A percentile compares a stretch with the other conserved stretches of the same genome.
Evolutionary conservation across 352 stramenopile species (phyloP).

Genomic region (Pilasporangium apinafurcum): DNA sequence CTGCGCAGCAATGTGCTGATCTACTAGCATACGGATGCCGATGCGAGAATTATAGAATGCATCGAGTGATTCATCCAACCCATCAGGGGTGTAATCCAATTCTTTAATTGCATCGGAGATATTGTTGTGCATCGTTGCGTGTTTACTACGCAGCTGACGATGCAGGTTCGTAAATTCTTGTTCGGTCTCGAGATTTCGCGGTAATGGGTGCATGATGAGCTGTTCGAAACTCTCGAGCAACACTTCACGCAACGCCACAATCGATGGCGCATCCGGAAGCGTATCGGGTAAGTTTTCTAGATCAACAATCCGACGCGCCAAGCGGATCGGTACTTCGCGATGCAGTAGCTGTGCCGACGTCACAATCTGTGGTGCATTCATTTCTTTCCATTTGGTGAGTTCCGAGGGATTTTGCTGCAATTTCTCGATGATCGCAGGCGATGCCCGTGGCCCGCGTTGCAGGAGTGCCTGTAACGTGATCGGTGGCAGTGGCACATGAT

Average conservation of each 20-base stretch:
- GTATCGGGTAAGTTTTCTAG: conserved; percentile 75
- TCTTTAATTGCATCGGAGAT: conserved; percentile 52
- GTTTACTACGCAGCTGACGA: conserved; percentile 39
- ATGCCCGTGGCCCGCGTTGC: conserved; percentile 49
- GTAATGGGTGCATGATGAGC: conserved; percentile 46
- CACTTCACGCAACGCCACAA: conserved; percentile 54
- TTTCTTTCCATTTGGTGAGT: conserved; percentile 55
- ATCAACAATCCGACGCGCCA: conserved; percentile 77
- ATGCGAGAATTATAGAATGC: conserved; percentile 84
- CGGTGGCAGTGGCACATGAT: conserved; percentile 71
- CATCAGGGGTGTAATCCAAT: conserved; percentile 48
- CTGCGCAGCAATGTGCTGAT: conserved; percentile 70
- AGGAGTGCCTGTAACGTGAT: conserved; percentile 78
- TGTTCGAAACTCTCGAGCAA: conserved; percentile 71
- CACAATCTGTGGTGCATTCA: conserved; percentile 64
- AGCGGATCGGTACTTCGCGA: conserved; percentile 70
- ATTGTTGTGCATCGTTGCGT: conserved; percentile 70
- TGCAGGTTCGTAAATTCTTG: conserved; percentile 59
- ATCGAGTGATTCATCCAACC: conserved; percentile 57
- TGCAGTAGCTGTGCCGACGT: conserved; percentile 76
- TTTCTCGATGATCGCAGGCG: conserved; percentile 33
- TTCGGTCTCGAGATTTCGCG: conserved; percentile 48
- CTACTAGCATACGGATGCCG: conserved; percentile 76
- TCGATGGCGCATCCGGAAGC: conserved; percentile 46
- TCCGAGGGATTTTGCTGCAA: conserved; percentile 43